Evolutionary conservation across 768 basidiomycete species (phyloP).

Genomic region (Tulasnella sp.): DNA sequence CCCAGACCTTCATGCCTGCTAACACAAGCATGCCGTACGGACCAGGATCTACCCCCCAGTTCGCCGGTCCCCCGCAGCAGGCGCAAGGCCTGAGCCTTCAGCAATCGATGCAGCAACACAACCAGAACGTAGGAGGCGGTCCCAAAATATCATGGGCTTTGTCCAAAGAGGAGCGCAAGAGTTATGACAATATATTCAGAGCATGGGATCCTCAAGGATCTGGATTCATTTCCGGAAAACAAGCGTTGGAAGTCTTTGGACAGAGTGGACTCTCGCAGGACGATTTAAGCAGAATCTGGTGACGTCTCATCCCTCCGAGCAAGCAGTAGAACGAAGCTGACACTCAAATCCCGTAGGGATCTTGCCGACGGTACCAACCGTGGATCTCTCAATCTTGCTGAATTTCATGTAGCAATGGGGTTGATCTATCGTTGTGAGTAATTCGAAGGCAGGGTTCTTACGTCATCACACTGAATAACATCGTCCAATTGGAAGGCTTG

Average conservation of each 20-base stretch:
- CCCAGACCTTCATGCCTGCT: conserved; percentile 78
- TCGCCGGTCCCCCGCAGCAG: conserved; percentile 44
- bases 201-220: conserved; percentile 80
- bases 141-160: conserved; percentile 79
- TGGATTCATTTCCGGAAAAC: conserved; percentile 78
- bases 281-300: conserved; percentile 92
- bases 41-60: conserved; percentile 38
- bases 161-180: conserved; percentile 85
- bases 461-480: neutral
- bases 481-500: conserved; percentile 42
- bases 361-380: conserved; percentile 88
- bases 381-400: conserved; percentile 88
- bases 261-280: conserved; percentile 82
- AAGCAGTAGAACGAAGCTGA: neutral
- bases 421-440: conserved; percentile 87
- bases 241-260: conserved; percentile 86
- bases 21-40: conserved; percentile 19
- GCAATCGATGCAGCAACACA: conserved; percentile 81
- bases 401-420: conserved; percentile 98
- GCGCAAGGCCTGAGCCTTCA: conserved; percentile 41
- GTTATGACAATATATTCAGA: conserved; percentile 91
- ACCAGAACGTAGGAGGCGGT: conserved; percentile 57
- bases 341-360: conserved; percentile 42
- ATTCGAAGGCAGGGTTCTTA: neutral
- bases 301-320: conserved; percentile 21